Evolutionary conservation across 1,284 basidiomycete species (phyloP).

Genomic region (Xerocomus cyaneibrunnescens): DNA sequence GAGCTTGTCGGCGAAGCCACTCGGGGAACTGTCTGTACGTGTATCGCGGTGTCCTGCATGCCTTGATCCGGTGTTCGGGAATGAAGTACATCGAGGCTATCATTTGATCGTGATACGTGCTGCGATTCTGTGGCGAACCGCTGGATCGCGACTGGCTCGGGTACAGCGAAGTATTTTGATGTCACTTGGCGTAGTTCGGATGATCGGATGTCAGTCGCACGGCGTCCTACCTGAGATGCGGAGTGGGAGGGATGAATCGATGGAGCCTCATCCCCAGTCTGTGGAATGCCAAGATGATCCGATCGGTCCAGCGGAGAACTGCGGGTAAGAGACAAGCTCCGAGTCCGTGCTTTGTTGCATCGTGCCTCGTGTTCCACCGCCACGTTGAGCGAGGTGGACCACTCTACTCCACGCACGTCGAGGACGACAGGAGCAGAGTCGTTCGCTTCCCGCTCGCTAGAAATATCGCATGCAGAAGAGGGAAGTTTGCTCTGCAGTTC

Average conservation of each 20-base stretch:
- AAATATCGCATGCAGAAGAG: conserved; percentile 17
- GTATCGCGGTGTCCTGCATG: not conserved
- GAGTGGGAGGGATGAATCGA: conserved; percentile 56
- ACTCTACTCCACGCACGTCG: conserved; percentile 21
- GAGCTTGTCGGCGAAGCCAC: conserved; percentile 9
- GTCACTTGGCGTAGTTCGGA: not conserved
- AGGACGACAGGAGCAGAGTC: conserved; percentile 21
- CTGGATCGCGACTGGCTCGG: not conserved
- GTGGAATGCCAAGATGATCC: not conserved
- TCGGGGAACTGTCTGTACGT: not conserved
- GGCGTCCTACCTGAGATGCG: conserved; percentile 43
- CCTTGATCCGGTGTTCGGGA: not conserved
- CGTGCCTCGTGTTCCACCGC: not conserved
- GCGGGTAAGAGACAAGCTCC: not conserved
- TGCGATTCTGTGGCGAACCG: not conserved
- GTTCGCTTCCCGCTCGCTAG: conserved; percentile 11
- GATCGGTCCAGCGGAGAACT: not conserved
- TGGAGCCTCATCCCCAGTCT: conserved; percentile 17
- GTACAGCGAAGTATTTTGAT: conserved; percentile 25
- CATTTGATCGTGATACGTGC: conserved; percentile 1
- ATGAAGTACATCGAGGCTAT: not conserved
- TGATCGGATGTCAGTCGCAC: conserved; percentile 4
- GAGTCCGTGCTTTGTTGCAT: not conserved
- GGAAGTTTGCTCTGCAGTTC: conserved; percentile 44
- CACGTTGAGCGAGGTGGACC: conserved; percentile 18